Evolutionary conservation across 176 grass and related monocot species (phyloP), one percentile per base, ranked within the genome.

Genomic region (Oryza coarctata): DNA sequence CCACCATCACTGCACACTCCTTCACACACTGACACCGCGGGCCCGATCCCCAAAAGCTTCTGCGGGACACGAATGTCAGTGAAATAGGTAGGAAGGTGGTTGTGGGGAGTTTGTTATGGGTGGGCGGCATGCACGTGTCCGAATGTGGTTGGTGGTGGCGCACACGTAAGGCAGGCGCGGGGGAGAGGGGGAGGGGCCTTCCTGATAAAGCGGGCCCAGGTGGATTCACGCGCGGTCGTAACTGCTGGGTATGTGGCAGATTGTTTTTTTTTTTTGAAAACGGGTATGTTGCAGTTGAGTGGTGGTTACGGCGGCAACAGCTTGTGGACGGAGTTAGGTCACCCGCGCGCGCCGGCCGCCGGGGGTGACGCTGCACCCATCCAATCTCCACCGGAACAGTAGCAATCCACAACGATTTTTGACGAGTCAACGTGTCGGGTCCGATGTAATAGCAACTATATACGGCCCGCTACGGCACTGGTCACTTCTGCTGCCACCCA

Each of bases 71-170:
- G 0, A 23, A 6, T 12, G 55, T 74, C 82, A 50, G 71, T 14
- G 2, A 18, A 28, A 26, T 6, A 17, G 65, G 78, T 77, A 50
- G 3, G 39, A 15, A 5, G 17, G 73, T 23, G 15, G 78, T 73
- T 38, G 60, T 57, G 22, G 72, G 40, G 22, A 3, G 73, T 82
- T 81, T 28, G 52, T 89, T 85, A 45, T 47, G 68, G 39, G 20
- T 29, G 43, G 71, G 20, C 57, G 78, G 73, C 88, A 12, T 79
- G 73, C 78, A 89, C 83, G 88, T 86, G 83, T 78, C 83, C 6
- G 73, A 80, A 82, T 76, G 43, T 73, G 34, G 88, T 86, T 82
- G 83, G 83, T 78, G 73, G 58, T 61, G 44, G 0, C 27, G 34
- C 43, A 85, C 87, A 89, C 88, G 78, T 82, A 27, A n/a, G 32